phyloP scores from a whole-genome alignment of 2,329 filamentous ascomycete genomes.

The Didymella pomorum region DNA sequence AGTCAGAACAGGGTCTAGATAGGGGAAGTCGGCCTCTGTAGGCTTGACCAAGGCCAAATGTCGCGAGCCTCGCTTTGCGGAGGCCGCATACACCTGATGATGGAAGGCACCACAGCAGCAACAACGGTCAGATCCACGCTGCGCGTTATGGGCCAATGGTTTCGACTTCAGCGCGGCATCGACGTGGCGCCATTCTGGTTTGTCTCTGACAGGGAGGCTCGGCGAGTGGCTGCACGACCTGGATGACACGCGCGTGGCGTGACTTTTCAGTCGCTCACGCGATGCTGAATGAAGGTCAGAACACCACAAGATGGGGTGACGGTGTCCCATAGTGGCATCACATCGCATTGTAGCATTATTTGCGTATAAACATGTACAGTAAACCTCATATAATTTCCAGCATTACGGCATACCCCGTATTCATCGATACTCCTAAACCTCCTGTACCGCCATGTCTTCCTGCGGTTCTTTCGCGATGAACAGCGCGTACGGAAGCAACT shows the following conservation, averaged over 20 bases:
- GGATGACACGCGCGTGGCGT: slow-evolving; percentile 25
- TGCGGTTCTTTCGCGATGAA: slow-evolving; percentile 23
- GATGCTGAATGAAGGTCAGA: slow-evolving; percentile 14
- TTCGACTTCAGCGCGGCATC: not conserved
- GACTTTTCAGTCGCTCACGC: slow-evolving; percentile 20
- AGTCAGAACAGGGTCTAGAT: slow-evolving; percentile 28
- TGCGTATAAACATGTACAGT: slow-evolving; percentile 19
- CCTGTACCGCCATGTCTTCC: slow-evolving; percentile 12
- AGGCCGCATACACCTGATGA: not conserved
- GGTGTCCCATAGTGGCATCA: slow-evolving; percentile 19
- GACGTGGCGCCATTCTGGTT: not conserved
- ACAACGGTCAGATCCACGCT: not conserved
- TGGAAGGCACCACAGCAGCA: not conserved
- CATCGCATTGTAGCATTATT: slow-evolving; percentile 13
- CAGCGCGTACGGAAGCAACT: slow-evolving; percentile 25
- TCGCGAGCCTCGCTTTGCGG: not conserved
- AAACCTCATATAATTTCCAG: slow-evolving; percentile 15
- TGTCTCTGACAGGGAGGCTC: not conserved
- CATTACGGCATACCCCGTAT: not conserved
- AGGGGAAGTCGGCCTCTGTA: not conserved
- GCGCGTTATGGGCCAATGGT: not conserved
- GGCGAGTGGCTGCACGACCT: slow-evolving; percentile 8
- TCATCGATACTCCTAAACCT: not conserved
- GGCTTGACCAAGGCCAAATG: not conserved
- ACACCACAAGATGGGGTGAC: slow-evolving; percentile 18